These are phyloP conservation scores for Mycena olivaceomarginata DNA, from an alignment of 768 basidiomycete genomes.

Conservation along the genomic window DNA sequence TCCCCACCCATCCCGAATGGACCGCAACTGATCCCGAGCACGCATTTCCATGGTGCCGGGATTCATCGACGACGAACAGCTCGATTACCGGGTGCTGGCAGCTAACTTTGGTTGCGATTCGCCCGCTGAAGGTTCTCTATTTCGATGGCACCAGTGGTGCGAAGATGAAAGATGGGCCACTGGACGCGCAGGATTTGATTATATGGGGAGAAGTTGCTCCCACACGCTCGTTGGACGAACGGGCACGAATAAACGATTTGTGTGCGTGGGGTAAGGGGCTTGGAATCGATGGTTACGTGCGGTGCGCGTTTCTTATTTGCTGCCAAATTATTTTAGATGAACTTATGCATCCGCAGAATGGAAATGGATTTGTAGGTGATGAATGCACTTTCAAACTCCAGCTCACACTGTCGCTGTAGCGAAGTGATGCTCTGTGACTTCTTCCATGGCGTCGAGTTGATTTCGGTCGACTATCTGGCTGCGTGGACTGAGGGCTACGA, in stretches of 20 bases:
- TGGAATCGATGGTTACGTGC: conserved; percentile 67
- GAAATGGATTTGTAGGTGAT: conserved; percentile 55
- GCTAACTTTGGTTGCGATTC: conserved; percentile 59
- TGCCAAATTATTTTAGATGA: no score
- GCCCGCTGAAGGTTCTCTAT: conserved; percentile 67
- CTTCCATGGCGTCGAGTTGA: conserved; percentile 49
- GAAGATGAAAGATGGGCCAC: conserved; percentile 61
- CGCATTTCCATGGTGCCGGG: conserved; percentile 55
- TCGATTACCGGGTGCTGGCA: conserved; percentile 59
- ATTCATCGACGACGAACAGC: conserved; percentile 2
- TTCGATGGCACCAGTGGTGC: conserved; percentile 72
- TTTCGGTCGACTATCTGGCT: conserved; percentile 46
- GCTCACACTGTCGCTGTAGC: conserved; percentile 41
- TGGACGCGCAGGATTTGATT: conserved; percentile 71
- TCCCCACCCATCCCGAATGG: conserved; percentile 46
- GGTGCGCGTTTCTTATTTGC: conserved; percentile 46
- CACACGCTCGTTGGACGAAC: conserved; percentile 51
- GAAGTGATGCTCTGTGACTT: conserved; percentile 61
- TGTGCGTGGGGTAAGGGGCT: conserved; percentile 56
- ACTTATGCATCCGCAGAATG: conserved; percentile 21
- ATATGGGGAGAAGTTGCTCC: conserved; percentile 60
- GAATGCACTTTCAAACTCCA: background rate
- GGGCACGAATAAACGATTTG: conserved; percentile 57
- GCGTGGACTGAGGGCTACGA: conserved; percentile 16
- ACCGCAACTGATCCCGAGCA: conserved; percentile 48